phyloP scores from a whole-genome alignment of 2,329 filamentous ascomycete species.

The Xylaria hypoxylon region DNA sequence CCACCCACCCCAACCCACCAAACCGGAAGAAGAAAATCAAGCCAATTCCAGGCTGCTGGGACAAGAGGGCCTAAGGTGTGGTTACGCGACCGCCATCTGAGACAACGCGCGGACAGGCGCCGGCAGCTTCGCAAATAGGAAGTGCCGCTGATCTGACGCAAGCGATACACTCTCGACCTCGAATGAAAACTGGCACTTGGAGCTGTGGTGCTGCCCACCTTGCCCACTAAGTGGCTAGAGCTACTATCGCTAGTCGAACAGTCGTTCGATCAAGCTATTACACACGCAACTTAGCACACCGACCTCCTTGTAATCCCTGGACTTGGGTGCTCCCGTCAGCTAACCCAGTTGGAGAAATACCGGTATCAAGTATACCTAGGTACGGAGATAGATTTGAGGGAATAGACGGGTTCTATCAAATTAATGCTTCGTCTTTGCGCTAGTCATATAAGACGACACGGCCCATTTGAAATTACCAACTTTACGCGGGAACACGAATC shows the following conservation, averaged over 20 bases:
- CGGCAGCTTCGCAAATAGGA: conserved; percentile 21
- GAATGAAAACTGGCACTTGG: conserved; percentile 19
- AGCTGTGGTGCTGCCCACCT: conserved; percentile 29
- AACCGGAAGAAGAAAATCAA: background rate
- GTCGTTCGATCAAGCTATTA: conserved; percentile 12
- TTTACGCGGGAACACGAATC: conserved; percentile 1
- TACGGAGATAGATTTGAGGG: background rate
- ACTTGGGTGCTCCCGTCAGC: conserved; percentile 3
- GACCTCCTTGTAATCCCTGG: background rate
- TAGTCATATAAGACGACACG: conserved; percentile 27
- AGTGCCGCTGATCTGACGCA: conserved; percentile 20
- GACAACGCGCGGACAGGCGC: conserved; percentile 33
- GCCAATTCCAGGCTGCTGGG: conserved; percentile 30
- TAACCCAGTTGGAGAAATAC: conserved; percentile 9
- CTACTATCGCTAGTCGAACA: background rate
- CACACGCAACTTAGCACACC: conserved; percentile 11
- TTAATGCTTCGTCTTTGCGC: background rate
- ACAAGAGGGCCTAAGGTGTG: conserved; percentile 23
- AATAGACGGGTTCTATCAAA: conserved; percentile 15
- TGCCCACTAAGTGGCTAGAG: background rate
- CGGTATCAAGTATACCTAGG: background rate
- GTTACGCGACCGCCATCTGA: conserved; percentile 34
- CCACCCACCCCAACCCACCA: conserved; percentile 3
- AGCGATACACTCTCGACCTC: conserved; percentile 12
- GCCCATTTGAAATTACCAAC: conserved; percentile 22